Evolutionary conservation across 805 yeast species (phyloP), one percentile per base, ranked within the genome.

Genomic region (Saccharomycopsis synnaedendra): DNA sequence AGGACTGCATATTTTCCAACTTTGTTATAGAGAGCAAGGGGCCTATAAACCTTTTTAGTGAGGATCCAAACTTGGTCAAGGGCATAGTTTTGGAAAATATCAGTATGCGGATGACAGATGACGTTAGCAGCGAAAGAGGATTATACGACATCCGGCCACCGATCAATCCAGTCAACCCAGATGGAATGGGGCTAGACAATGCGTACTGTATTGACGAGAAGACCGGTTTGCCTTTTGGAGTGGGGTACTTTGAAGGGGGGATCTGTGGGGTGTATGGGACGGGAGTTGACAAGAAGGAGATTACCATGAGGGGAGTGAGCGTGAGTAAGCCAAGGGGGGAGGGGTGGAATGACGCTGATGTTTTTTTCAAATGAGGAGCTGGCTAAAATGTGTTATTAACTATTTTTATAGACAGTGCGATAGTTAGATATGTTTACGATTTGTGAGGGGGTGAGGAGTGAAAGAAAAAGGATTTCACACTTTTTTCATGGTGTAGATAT

Each of bases 101-200:
- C 36, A 31, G 8, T 5, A 27, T 43, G 10, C 10, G 37, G 11
- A 39, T 45, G 37, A 10, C 33, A n/a, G 36, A 8, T n/a, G 10
- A 8, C 36, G 37, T 31, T 8, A 27, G n/a, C 6, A 41, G 39
- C 42, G 47, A 44, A 3, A 32, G 5, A 11, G 32, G 49, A n/a
- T 42, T 42, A 33, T 47, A 38, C 5, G 50, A 47, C 40, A 47
- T 47, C 33, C 30, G 50, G 32, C 50, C 50, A 5, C 50, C 50
- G 10, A 39, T 47, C 39, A 47, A 47, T 31, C 50, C 50, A 5
- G 37, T 9, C 10, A 47, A 47, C 37, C 50, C 50, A 27, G 29
- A 19, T 9, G 48, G 48, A 5, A 47, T 39, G 44, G 50, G 50
- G 6, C 7, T 47, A 6, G 50, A 47, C 29, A 47, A 47, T 5